Evolutionary conservation across 2,329 filamentous ascomycete species (phyloP).

Genomic region (Stemphylium vesicarium): DNA sequence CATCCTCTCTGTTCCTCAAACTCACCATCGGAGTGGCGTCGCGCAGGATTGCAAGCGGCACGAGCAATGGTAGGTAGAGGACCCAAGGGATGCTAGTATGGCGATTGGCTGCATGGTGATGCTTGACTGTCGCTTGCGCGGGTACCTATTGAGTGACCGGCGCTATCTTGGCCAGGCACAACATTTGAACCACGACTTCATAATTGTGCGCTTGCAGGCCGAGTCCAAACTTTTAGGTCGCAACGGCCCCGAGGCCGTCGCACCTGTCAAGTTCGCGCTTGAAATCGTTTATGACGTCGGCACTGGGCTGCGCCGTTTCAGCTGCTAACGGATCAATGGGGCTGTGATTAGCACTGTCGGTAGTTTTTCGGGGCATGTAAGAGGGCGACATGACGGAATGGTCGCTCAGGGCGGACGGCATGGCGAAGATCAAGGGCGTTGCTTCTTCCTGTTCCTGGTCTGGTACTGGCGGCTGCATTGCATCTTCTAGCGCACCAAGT

Average conservation of each 20-base stretch:
- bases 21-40: conserved; percentile 24
- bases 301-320: conserved; percentile 25
- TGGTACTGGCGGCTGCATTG: conserved; percentile 18
- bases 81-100: not conserved
- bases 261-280: conserved; percentile 30
- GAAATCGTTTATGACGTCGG: conserved; percentile 36
- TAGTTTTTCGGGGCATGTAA: not conserved
- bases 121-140: conserved; percentile 17
- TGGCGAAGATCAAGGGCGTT: conserved; percentile 4
- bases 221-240: conserved; percentile 11
- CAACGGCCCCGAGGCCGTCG: conserved; percentile 21
- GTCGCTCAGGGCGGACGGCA: conserved; percentile 4
- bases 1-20: not conserved
- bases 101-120: conserved; percentile 2
- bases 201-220: too few species aligned
- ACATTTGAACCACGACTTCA: conserved; percentile 17
- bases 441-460: conserved; percentile 10
- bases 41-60: conserved; percentile 10
- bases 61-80: not conserved
- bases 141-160: conserved; percentile 21
- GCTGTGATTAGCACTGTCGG: conserved; percentile 8
- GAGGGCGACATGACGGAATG: conserved; percentile 5
- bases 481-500: conserved; percentile 12
- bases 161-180: conserved; percentile 16
- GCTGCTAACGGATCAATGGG: conserved; percentile 26